Evolutionary conservation across 257 asterid genomes (phyloP).

Genomic region (Solanum corneliomulleri): DNA sequence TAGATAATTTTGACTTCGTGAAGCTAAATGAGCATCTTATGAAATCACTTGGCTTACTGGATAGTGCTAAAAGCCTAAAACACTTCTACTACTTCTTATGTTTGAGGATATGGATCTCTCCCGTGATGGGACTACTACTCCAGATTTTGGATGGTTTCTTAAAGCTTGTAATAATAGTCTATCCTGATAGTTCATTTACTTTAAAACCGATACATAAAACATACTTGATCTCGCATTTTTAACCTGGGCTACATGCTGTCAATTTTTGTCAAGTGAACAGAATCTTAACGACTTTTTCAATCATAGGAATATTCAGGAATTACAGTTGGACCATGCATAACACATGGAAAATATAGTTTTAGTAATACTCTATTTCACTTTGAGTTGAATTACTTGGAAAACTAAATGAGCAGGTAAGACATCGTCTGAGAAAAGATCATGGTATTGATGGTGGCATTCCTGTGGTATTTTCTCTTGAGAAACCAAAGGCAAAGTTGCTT

Average conservation of each 20-base stretch:
- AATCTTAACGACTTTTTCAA: neutral
- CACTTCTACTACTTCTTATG: neutral
- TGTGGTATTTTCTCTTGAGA: conserved; percentile 85
- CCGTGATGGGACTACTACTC: neutral
- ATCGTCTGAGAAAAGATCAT: conserved; percentile 66
- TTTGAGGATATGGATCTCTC: neutral
- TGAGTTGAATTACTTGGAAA: conserved; percentile 14
- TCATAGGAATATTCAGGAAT: neutral
- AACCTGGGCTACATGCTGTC: neutral
- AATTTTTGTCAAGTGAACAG: neutral
- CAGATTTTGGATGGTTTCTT: neutral
- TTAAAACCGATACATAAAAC: neutral
- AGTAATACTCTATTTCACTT: neutral
- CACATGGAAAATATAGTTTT: neutral
- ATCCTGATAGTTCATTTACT: neutral
- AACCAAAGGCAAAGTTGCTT: conserved; percentile 89
- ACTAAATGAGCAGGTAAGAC: conserved; percentile 57
- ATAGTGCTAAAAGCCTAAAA: neutral
- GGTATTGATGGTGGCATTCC: conserved; percentile 99
- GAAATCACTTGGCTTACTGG: neutral
- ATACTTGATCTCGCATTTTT: neutral
- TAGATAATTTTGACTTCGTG: neutral
- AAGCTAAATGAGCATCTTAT: neutral
- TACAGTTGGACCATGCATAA: neutral
- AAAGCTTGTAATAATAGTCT: neutral